Percentiles rank a stretch among this genome's conserved stretches.
phyloP scores from a whole-genome alignment of 73 alveolate genomes.

The Blepharisma japonicum region DNA sequence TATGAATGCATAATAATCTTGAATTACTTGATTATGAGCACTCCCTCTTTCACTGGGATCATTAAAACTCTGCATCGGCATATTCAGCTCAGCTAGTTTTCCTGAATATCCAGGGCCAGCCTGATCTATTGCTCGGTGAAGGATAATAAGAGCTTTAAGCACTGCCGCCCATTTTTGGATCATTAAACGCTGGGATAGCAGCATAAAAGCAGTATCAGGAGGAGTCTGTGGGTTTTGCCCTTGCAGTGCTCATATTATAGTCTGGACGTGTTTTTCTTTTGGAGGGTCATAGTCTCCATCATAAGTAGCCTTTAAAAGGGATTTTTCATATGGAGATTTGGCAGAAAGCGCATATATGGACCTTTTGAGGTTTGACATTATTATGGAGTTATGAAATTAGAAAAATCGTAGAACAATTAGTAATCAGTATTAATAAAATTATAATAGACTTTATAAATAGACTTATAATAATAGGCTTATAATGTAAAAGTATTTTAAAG shows the following conservation, averaged over 20 bases:
- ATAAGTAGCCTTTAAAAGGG: conserved; percentile 32
- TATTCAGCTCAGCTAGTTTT: background rate
- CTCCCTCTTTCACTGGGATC: conserved; percentile 27
- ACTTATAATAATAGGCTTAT: too few relatives aligned
- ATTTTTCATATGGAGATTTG: conserved; percentile 11
- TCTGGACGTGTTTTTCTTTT: conserved; percentile 32
- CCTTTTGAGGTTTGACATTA: conserved; percentile 5
- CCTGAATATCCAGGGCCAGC: background rate
- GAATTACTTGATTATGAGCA: conserved; percentile 22
- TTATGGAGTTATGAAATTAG: background rate
- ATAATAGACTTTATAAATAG: too few relatives aligned
- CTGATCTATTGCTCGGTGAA: conserved; percentile 13
- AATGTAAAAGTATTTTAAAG: too few relatives aligned
- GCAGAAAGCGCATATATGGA: conserved; percentile 18
- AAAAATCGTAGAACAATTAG: too few relatives aligned
- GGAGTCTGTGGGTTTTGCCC: background rate
- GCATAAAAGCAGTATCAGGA: conserved; percentile 10
- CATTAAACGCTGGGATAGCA: background rate
- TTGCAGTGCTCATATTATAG: conserved; percentile 24
- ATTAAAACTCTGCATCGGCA: conserved; percentile 15
- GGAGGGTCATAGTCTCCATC: conserved; percentile 27
- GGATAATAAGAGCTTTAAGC: conserved; percentile 5
- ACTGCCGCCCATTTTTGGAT: conserved; percentile 16
- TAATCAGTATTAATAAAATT: too few relatives aligned
- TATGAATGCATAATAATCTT: conserved; percentile 15